phyloP scores from a whole-genome alignment of 306 rosid genomes.

The Cucurbita maxima region DNA sequence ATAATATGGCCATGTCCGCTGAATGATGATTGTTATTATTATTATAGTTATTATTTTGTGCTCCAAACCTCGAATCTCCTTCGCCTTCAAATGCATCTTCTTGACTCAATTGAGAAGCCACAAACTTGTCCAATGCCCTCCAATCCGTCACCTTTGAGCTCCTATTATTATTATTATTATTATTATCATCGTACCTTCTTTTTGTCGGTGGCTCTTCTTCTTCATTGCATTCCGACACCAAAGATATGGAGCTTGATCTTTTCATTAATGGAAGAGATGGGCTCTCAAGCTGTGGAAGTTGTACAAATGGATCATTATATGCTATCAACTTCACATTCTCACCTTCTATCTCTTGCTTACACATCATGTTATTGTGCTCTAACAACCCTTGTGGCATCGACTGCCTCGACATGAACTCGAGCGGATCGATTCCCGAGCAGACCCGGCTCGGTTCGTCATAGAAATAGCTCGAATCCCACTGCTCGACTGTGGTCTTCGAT shows the following conservation, averaged over 20 bases:
- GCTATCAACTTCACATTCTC: conserved; percentile 32
- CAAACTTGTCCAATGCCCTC: conserved; percentile 92
- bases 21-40: not conserved
- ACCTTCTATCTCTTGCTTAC: conserved; percentile 66
- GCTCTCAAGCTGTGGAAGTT: conserved; percentile 68
- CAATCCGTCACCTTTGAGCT: conserved; percentile 58
- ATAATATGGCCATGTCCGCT: conserved; percentile 30
- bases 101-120: conserved; percentile 58
- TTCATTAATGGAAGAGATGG: conserved; percentile 53
- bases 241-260: conserved; percentile 35
- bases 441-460: conserved; percentile 44
- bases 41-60: not conserved
- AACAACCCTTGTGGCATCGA: conserved; percentile 20
- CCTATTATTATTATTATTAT: conserved; percentile 8
- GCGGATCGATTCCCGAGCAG: conserved; percentile 34
- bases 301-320: conserved; percentile 33
- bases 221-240: conserved; percentile 30
- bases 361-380: conserved; percentile 26
- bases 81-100: conserved; percentile 8
- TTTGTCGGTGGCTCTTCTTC: conserved; percentile 17
- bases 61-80: conserved; percentile 40
- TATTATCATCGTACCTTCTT: conserved; percentile 9
- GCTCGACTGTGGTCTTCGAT: conserved; percentile 35
- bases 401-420: conserved; percentile 41
- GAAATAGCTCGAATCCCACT: conserved; percentile 55